phyloP scores from a whole-genome alignment of 768 basidiomycete species.

The Trametes sanguinea region DNA sequence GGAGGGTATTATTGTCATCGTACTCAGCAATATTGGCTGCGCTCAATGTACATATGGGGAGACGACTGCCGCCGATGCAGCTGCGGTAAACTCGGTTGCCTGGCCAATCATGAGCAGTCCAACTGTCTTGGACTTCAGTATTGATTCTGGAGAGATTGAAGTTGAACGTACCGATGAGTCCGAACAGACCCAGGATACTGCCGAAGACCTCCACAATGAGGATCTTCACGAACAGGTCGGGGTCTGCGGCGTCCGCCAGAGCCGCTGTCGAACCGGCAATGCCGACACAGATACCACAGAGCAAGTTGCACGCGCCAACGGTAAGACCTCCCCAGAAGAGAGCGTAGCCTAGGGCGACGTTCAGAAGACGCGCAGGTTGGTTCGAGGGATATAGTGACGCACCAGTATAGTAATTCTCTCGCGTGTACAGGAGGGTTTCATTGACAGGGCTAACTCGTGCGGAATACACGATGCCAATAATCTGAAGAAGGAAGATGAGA shows the following conservation, averaged over 20 bases:
- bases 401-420: slow-evolving; percentile 93
- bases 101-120: slow-evolving; percentile 77
- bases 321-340: slow-evolving; percentile 98
- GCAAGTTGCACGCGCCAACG: slow-evolving; percentile 90
- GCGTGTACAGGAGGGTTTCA: slow-evolving; percentile 74
- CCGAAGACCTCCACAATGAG: slow-evolving; percentile 95
- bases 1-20: slow-evolving; percentile 12
- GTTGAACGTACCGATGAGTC: slow-evolving; percentile 75
- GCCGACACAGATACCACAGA: slow-evolving; percentile 94
- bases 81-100: slow-evolving; percentile 57
- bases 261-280: slow-evolving; percentile 96
- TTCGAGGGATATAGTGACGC: neutral
- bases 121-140: slow-evolving; percentile 44
- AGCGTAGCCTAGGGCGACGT: slow-evolving; percentile 65
- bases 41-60: slow-evolving; percentile 34
- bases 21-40: neutral
- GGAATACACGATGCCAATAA: slow-evolving; percentile 96
- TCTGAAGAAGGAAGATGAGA: slow-evolving; percentile 39
- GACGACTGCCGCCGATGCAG: slow-evolving; percentile 36
- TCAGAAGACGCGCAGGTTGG: neutral
- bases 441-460: slow-evolving; percentile 68
- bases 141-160: neutral
- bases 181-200: slow-evolving; percentile 89
- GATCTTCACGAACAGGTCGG: slow-evolving; percentile 93
- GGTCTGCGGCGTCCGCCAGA: slow-evolving; percentile 92